A percentile compares a stretch with the other conserved stretches of the same genome.
Evolutionary conservation across 768 basidiomycete species (phyloP).

Genomic region (Lactarius evosmus): DNA sequence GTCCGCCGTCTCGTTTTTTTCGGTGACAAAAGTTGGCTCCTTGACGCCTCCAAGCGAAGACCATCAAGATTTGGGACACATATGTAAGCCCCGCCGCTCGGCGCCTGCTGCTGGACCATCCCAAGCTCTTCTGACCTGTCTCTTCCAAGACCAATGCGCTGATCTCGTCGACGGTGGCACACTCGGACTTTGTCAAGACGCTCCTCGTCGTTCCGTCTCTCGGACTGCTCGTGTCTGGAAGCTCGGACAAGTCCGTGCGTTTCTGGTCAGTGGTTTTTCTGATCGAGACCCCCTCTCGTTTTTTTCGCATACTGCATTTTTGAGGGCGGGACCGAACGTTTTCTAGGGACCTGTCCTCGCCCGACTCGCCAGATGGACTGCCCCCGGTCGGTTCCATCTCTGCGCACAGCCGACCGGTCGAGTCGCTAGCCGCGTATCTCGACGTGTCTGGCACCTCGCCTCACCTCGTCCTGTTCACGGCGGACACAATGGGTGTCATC

Average conservation of each 20-base stretch:
- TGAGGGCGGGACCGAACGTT: not conserved
- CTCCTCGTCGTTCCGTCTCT: slow-evolving; percentile 67
- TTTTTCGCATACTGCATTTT: too few relatives aligned
- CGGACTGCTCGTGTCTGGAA: slow-evolving; percentile 72
- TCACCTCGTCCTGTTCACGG: slow-evolving; percentile 63
- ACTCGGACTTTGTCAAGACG: slow-evolving; percentile 89
- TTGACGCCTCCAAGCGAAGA: slow-evolving; percentile 43
- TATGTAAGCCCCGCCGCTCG: slow-evolving; percentile 45
- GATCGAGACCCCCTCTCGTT: not conserved
- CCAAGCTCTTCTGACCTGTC: slow-evolving; percentile 8
- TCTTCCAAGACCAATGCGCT: slow-evolving; percentile 58
- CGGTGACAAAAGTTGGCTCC: not conserved
- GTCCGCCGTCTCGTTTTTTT: not conserved
- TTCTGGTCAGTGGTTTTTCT: slow-evolving; percentile 63
- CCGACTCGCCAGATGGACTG: slow-evolving; percentile 42
- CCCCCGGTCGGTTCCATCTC: slow-evolving; percentile 65
- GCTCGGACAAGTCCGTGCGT: slow-evolving; percentile 85
- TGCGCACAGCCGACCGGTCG: slow-evolving; percentile 85
- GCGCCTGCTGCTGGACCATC: slow-evolving; percentile 9
- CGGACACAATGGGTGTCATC: slow-evolving; percentile 90
- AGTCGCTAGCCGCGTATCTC: slow-evolving; percentile 60
- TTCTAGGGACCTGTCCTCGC: slow-evolving; percentile 60
- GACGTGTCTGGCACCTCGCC: slow-evolving; percentile 31
- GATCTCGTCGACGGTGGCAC: slow-evolving; percentile 70
- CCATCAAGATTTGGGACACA: slow-evolving; percentile 84